A percentile compares a stretch with the other conserved stretches of the same genome.
phyloP scores from a whole-genome alignment of 2,329 filamentous ascomycete genomes.

The Curvularia sp. region DNA sequence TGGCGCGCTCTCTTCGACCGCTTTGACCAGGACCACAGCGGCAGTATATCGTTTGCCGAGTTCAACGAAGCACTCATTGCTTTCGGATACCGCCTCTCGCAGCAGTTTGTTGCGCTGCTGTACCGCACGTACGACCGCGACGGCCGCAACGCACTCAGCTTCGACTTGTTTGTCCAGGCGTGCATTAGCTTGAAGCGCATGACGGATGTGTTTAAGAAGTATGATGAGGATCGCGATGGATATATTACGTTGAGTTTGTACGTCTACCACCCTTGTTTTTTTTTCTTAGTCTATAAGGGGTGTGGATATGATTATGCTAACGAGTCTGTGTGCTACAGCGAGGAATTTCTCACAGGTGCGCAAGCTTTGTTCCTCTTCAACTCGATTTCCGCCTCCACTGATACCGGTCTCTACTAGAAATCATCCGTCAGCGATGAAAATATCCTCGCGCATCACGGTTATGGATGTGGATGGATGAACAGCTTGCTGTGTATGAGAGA shows the following conservation, averaged over 20 bases:
- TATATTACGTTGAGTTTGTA: slow-evolving; percentile 69
- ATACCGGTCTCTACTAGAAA: slow-evolving; percentile 60
- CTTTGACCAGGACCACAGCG: slow-evolving; percentile 86
- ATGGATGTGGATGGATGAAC: no score
- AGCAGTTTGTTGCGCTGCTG: slow-evolving; percentile 80
- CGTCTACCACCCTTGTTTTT: slow-evolving; percentile 36
- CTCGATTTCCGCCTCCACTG: slow-evolving; percentile 58
- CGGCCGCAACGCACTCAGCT: slow-evolving; percentile 61
- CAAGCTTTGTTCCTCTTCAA: slow-evolving; percentile 63
- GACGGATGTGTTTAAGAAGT: slow-evolving; percentile 99
- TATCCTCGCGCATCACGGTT: no score
- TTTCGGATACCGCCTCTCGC: slow-evolving; percentile 90
- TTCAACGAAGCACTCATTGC: slow-evolving; percentile 88
- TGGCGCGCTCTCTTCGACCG: slow-evolving; percentile 96
- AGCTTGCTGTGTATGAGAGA: no score
- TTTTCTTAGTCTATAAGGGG: no score
- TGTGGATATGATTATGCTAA: not conserved
- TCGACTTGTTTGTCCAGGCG: slow-evolving; percentile 96
- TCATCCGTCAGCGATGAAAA: slow-evolving; percentile 47
- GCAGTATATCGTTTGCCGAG: slow-evolving; percentile 84
- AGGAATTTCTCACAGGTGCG: slow-evolving; percentile 63
- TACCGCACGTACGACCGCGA: slow-evolving; percentile 82
- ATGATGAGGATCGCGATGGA: slow-evolving; percentile 94
- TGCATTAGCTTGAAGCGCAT: slow-evolving; percentile 97
- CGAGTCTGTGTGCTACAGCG: slow-evolving; percentile 40